phyloP scores from a whole-genome alignment of 306 rosid species.

The Quercus suber region DNA sequence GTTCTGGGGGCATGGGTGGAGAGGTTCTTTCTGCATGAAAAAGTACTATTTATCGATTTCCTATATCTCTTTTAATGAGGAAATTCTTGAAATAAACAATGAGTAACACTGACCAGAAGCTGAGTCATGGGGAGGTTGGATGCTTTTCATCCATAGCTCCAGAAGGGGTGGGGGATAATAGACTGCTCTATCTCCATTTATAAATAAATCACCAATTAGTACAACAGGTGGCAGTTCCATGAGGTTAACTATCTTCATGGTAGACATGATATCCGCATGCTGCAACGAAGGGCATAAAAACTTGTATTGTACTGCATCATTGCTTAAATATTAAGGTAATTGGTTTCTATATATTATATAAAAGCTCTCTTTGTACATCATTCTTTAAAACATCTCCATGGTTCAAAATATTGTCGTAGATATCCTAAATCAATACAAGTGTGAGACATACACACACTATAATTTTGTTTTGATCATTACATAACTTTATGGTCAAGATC shows the following conservation, averaged over 20 bases:
- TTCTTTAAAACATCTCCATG: not conserved
- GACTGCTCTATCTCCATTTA: constrained; percentile 39
- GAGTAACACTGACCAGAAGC: constrained; percentile 59
- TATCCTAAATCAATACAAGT: not conserved
- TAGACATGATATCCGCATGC: constrained; percentile 35
- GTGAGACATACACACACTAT: not conserved
- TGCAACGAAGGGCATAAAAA: constrained; percentile 27
- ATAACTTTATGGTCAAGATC: not conserved
- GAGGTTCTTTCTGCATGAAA: constrained; percentile 47
- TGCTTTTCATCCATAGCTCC: constrained; percentile 63
- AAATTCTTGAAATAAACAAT: not conserved
- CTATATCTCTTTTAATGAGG: not conserved
- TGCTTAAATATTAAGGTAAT: constrained; percentile 1
- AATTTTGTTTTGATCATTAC: not conserved
- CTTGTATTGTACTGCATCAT: not conserved
- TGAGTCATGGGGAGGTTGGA: constrained; percentile 46
- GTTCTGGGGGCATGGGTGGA: constrained; percentile 49
- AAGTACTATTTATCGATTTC: constrained; percentile 12
- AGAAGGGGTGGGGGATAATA: constrained; percentile 73
- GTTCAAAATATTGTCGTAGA: not conserved
- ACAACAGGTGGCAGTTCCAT: constrained; percentile 72
- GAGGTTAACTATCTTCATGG: constrained; percentile 55
- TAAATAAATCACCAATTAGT: constrained; percentile 47
- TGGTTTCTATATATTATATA: not conserved
- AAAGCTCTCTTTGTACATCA: not conserved